These are phyloP conservation scores for Trypanosoma avium DNA, from an alignment of 208 protist species.

Conservation along the genomic window DNA sequence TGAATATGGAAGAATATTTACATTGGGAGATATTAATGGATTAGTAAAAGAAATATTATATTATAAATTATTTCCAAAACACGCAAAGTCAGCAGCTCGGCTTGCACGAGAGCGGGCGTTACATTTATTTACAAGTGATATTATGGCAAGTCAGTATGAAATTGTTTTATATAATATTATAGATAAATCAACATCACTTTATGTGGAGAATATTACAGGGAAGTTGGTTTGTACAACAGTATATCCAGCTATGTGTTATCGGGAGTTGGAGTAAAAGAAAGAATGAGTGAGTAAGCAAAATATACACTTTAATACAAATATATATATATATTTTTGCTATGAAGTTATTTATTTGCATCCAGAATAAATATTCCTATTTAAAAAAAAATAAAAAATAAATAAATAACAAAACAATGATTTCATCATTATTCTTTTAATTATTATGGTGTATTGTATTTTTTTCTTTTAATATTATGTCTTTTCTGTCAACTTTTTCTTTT, in stretches of 20 bases:
- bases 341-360: neutral
- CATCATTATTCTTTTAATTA: no score
- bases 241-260: slow-evolving; percentile 37
- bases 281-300: neutral
- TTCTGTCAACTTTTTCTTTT: neutral
- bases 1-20: slow-evolving; percentile 24
- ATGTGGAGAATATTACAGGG: slow-evolving; percentile 26
- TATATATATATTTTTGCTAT: neutral
- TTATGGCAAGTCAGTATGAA: slow-evolving; percentile 34
- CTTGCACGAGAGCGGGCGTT: slow-evolving; percentile 20
- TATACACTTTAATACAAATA: neutral
- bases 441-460: neutral
- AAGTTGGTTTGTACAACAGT: slow-evolving; percentile 18
- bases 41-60: slow-evolving; percentile 26
- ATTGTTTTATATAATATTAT: slow-evolving; percentile 22
- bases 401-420: no score
- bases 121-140: slow-evolving; percentile 23
- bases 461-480: neutral
- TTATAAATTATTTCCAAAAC: slow-evolving; percentile 20
- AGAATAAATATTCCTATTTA: no score
- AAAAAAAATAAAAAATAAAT: no score
- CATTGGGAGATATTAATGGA: slow-evolving; percentile 18
- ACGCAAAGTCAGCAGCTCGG: neutral
- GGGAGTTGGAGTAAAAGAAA: neutral
- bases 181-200: neutral